A percentile compares a stretch with the other conserved stretches of the same genome.
phyloP scores from a whole-genome alignment of 257 asterid genomes.

The Salvia splendens region DNA sequence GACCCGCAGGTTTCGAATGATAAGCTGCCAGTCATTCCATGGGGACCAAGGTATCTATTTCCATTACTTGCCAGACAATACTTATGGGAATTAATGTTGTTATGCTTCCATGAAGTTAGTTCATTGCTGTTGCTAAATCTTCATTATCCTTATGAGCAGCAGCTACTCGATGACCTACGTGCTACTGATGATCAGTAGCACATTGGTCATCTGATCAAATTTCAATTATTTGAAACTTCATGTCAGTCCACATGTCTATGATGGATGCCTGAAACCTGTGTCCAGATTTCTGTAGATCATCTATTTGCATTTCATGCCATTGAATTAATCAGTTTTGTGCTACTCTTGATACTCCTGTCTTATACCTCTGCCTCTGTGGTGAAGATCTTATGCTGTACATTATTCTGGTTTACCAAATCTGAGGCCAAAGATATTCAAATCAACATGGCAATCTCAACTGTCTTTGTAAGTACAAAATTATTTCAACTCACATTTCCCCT shows the following conservation, averaged over 20 bases:
- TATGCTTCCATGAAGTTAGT: not conserved
- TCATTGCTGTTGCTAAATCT: constrained; percentile 1
- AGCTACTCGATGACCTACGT: constrained; percentile 19
- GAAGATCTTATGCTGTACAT: constrained; percentile 16
- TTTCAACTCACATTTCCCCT: constrained; percentile 10
- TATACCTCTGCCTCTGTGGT: not conserved
- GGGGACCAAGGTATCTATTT: constrained; percentile 92
- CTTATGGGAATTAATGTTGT: constrained; percentile 19
- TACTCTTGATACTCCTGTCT: constrained; percentile 3
- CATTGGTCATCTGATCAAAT: constrained; percentile 3
- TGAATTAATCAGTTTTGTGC: constrained; percentile 5
- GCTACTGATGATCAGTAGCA: not conserved
- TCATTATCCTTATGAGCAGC: constrained; percentile 8
- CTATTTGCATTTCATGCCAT: constrained; percentile 16
- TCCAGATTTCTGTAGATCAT: not conserved
- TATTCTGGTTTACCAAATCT: constrained; percentile 73
- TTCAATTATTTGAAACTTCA: constrained; percentile 16
- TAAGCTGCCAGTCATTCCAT: constrained; percentile 85
- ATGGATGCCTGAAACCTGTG: constrained; percentile 6
- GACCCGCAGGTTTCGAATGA: constrained; percentile 85
- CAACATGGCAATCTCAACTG: constrained; percentile 85
- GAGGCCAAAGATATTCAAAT: constrained; percentile 81
- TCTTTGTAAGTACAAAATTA: constrained; percentile 62
- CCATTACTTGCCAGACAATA: constrained; percentile 3
- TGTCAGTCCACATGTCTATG: constrained; percentile 18